Percentiles rank a stretch among this genome's conserved stretches.
Evolutionary conservation across 768 basidiomycete genomes (phyloP).

Genomic region (Calocybe cyanea): DNA sequence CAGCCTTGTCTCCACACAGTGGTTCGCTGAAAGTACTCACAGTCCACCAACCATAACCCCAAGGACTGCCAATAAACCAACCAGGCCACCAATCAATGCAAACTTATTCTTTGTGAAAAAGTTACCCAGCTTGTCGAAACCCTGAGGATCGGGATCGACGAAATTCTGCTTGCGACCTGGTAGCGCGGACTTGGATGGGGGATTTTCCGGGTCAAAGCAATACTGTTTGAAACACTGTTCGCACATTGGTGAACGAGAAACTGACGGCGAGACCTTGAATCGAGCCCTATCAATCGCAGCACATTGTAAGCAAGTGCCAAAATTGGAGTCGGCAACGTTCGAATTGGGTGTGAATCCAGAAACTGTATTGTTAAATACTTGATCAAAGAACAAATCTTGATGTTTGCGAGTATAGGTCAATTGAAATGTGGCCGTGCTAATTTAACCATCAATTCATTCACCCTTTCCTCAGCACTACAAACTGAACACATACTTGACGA

Average conservation of each 20-base stretch:
- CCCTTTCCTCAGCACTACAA: neutral
- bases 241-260: constrained; percentile 37
- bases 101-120: constrained; percentile 46
- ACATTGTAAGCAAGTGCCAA: constrained; percentile 68
- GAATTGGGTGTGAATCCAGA: constrained; percentile 60
- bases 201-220: constrained; percentile 47
- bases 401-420: constrained; percentile 57
- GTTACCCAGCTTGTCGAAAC: constrained; percentile 32
- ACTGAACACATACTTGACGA: constrained; percentile 49
- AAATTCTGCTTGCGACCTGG: constrained; percentile 44
- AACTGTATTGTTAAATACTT: constrained; percentile 51
- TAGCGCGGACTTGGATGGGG: constrained; percentile 38
- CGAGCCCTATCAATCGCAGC: constrained; percentile 53
- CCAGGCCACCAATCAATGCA: constrained; percentile 43
- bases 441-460: neutral
- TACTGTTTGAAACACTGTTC: constrained; percentile 50
- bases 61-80: constrained; percentile 40
- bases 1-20: too few relatives aligned
- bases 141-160: constrained; percentile 53
- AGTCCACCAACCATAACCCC: constrained; percentile 31
- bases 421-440: constrained; percentile 54
- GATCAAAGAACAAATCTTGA: constrained; percentile 55
- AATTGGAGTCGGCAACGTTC: constrained; percentile 56
- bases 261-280: constrained; percentile 29
- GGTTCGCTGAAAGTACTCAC: too few relatives aligned